Conservation (phyloP, 2,329 filamentous ascomycete genomes). For the Incumbomyces lentus region DNA sequence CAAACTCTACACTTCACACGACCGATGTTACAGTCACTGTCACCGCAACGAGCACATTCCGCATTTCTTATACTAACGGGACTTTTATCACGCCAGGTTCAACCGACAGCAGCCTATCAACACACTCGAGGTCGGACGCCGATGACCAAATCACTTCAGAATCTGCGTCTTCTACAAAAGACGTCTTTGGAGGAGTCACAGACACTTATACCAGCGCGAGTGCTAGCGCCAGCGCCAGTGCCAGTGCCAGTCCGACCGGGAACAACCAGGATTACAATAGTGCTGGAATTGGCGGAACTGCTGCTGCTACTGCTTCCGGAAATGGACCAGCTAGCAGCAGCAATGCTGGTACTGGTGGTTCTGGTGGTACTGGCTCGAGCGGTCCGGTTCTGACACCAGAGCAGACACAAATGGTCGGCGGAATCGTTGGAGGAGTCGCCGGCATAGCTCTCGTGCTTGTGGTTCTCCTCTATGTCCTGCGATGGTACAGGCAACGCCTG, state of each 20-base stretch:
- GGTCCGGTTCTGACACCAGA: slow-evolving; percentile 18
- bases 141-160: not conserved
- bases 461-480: slow-evolving; percentile 42
- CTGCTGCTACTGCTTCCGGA: slow-evolving; percentile 4
- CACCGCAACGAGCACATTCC: slow-evolving; percentile 18
- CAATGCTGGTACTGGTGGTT: slow-evolving; percentile 6
- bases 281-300: not conserved
- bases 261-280: not conserved
- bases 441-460: slow-evolving; percentile 43
- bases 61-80: slow-evolving; percentile 16
- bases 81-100: slow-evolving; percentile 10
- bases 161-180: not conserved
- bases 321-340: slow-evolving; percentile 13
- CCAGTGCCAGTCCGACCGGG: not conserved
- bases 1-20: not conserved
- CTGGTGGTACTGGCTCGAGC: slow-evolving; percentile 8
- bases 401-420: slow-evolving; percentile 48
- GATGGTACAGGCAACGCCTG: slow-evolving; percentile 38
- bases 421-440: slow-evolving; percentile 52
- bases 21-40: slow-evolving; percentile 13
- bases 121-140: not conserved
- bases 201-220: not conserved
- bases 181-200: not conserved
- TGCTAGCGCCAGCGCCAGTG: slow-evolving; percentile 5
- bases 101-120: slow-evolving; percentile 3